phyloP scores from a whole-genome alignment of 345 rosid species.

The Cardamine resedifolia region DNA sequence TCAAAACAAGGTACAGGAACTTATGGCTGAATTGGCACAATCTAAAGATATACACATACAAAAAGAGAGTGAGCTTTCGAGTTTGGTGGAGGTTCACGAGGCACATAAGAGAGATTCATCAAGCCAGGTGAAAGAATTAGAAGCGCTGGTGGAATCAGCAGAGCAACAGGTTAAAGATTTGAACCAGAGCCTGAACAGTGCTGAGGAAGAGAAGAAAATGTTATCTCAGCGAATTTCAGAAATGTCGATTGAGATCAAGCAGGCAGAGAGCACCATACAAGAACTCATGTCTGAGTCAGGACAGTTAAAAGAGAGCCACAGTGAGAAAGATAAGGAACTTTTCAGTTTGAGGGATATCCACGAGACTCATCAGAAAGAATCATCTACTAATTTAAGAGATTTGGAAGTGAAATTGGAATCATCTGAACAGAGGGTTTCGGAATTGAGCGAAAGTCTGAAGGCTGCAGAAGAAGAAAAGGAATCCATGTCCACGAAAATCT shows the following conservation, averaged over 20 bases:
- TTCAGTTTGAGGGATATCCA: conserved; percentile 49
- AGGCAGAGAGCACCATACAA: conserved; percentile 46
- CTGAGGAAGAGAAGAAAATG: conserved; percentile 56
- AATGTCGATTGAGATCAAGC: conserved; percentile 52
- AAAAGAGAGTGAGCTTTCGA: conserved; percentile 58
- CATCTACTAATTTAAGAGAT: conserved; percentile 41
- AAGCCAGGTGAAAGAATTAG: conserved; percentile 34
- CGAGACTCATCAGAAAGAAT: conserved; percentile 53
- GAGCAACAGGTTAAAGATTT: conserved; percentile 52
- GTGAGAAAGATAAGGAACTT: conserved; percentile 62
- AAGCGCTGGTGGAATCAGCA: conserved; percentile 47
- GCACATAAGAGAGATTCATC: conserved; percentile 51
- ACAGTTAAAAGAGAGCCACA: conserved; percentile 55
- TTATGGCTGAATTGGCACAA: conserved; percentile 45
- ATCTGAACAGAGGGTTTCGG: conserved; percentile 49
- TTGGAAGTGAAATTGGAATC: conserved; percentile 47
- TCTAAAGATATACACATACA: conserved; percentile 46
- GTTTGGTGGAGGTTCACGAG: conserved; percentile 54
- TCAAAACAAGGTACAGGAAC: conserved; percentile 40
- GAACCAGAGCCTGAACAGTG: conserved; percentile 42
- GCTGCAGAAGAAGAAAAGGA: conserved; percentile 55
- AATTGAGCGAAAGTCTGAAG: conserved; percentile 49
- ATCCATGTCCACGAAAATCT: conserved; percentile 50
- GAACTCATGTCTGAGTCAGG: conserved; percentile 47
- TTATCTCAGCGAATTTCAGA: conserved; percentile 52